phyloP scores from a whole-genome alignment of 345 rosid species.

The Litchi chinensis region DNA sequence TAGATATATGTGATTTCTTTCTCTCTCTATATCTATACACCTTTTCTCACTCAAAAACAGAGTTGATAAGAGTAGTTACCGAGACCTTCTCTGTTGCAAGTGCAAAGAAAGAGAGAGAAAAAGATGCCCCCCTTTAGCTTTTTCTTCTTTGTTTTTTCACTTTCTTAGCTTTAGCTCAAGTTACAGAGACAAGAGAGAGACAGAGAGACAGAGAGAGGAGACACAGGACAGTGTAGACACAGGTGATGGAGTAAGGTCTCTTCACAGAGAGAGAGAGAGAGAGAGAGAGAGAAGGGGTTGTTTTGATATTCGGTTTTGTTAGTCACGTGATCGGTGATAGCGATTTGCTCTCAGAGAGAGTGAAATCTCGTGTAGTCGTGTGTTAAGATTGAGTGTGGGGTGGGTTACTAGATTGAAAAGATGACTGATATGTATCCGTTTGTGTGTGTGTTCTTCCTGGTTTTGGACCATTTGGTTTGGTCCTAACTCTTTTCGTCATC shows the following conservation, averaged over 20 bases:
- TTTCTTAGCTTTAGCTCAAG: slow-evolving; percentile 1
- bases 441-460: slow-evolving; percentile 17
- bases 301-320: background rate
- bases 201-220: background rate
- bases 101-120: slow-evolving; percentile 30
- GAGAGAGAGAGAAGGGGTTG: background rate
- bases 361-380: too few relatives aligned
- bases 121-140: slow-evolving; percentile 20
- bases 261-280: background rate
- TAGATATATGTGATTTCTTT: slow-evolving; percentile 1
- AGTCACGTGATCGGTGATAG: slow-evolving; percentile 64
- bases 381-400: background rate
- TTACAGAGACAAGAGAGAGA: background rate
- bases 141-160: slow-evolving; percentile 27
- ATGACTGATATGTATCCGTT: too few relatives aligned
- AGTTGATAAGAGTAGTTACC: background rate
- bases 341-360: slow-evolving; percentile 29
- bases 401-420: too few relatives aligned
- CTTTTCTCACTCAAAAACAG: slow-evolving; percentile 17
- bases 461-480: slow-evolving; percentile 23
- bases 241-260: background rate
- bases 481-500: slow-evolving; percentile 21
- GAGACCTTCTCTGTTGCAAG: slow-evolving; percentile 18
- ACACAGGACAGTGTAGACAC: slow-evolving; percentile 14
- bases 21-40: slow-evolving; percentile 28